Evolutionary conservation across 345 rosid genomes (phyloP).

Genomic region (Geranium brycei): DNA sequence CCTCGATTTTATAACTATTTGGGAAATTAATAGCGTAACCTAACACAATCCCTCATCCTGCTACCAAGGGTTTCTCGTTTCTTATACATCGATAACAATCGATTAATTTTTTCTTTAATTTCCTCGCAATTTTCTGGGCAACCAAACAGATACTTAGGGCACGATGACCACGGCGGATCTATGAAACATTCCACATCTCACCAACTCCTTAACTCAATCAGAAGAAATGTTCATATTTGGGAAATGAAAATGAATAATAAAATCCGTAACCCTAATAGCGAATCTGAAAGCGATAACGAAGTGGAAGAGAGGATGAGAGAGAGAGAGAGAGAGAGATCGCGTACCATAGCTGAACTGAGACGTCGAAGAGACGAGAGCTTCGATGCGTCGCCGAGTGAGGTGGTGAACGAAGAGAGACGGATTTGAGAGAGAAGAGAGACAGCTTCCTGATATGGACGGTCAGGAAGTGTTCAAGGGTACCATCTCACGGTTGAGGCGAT

Average conservation of each 20-base stretch:
- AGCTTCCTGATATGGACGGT: background rate
- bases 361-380: constrained; percentile 12
- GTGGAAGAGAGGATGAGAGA: background rate
- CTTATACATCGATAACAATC: too few species aligned
- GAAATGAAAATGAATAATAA: background rate
- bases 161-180: constrained; percentile 9
- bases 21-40: background rate
- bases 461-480: background rate
- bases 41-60: background rate
- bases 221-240: background rate
- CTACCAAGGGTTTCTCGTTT: too few species aligned
- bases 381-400: constrained; percentile 10
- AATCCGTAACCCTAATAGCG: background rate
- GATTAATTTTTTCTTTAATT: background rate
- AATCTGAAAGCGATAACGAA: background rate
- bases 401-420: constrained; percentile 1
- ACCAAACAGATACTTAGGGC: background rate
- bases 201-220: background rate
- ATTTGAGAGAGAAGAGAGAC: background rate
- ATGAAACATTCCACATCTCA: background rate
- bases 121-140: constrained; percentile 1
- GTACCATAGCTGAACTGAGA: constrained; percentile 20
- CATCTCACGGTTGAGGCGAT: constrained; percentile 1
- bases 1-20: background rate
- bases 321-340: background rate